These are phyloP conservation scores for Trifolium repens DNA, from an alignment of 306 rosid species.

Conservation along the genomic window DNA sequence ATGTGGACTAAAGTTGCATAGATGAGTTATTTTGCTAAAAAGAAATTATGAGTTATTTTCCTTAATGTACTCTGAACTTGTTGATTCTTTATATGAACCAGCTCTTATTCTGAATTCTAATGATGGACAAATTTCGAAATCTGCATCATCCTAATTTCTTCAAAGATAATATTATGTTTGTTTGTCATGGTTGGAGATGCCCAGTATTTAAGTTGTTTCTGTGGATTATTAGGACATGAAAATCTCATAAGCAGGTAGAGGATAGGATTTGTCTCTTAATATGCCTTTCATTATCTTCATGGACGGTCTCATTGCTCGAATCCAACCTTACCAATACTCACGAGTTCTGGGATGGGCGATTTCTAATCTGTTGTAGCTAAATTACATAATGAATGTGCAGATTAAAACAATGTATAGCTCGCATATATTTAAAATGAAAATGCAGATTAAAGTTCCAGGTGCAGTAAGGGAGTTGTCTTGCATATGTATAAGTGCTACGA, in stretches of 20 bases:
- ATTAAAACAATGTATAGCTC: no score
- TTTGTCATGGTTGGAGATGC: not conserved
- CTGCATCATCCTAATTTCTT: not conserved
- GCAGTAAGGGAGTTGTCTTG: no score
- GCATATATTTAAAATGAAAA: no score
- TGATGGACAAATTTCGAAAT: conserved; percentile 15
- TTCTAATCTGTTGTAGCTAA: not conserved
- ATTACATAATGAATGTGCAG: no score
- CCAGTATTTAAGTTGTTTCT: not conserved
- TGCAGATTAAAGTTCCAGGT: no score
- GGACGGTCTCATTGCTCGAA: not conserved
- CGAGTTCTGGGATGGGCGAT: not conserved
- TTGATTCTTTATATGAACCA: conserved; percentile 25
- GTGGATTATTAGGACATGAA: conserved; percentile 10
- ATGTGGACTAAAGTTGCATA: conserved; percentile 56
- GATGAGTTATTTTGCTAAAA: conserved; percentile 36
- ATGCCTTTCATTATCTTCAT: not conserved
- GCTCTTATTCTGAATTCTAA: conserved; percentile 17
- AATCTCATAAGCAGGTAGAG: not conserved
- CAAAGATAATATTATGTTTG: not conserved
- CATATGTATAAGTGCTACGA: no score
- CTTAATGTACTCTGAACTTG: conserved; percentile 9
- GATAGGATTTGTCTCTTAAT: conserved; percentile 1
- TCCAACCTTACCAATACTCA: not conserved
- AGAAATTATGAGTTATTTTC: conserved; percentile 2